Evolutionary conservation across 2,329 filamentous ascomycete genomes (phyloP).

Genomic region (Ambrosiella cleistominuta): DNA sequence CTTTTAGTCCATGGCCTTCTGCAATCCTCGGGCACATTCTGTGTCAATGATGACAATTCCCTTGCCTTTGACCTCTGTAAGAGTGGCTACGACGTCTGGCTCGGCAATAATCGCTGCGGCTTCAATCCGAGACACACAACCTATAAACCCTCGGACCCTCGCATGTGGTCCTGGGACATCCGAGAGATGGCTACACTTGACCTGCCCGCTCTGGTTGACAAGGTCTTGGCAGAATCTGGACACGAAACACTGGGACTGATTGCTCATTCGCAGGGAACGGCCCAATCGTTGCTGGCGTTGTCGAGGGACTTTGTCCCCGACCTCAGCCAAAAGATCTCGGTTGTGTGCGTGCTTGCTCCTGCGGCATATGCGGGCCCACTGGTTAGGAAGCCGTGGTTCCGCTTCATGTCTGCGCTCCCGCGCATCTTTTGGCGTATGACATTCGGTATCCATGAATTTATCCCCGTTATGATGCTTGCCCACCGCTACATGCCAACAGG

Average conservation of each 20-base stretch:
- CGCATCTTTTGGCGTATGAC: constrained; percentile 59
- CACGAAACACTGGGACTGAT: constrained; percentile 47
- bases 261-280: constrained; percentile 81
- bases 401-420: constrained; percentile 47
- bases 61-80: constrained; percentile 87
- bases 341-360: constrained; percentile 81
- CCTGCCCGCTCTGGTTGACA: constrained; percentile 60
- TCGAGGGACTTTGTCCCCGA: constrained; percentile 82
- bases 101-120: constrained; percentile 85
- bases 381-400: constrained; percentile 76
- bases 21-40: constrained; percentile 77
- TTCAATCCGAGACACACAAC: constrained; percentile 60
- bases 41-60: constrained; percentile 74
- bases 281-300: constrained; percentile 70
- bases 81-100: constrained; percentile 84
- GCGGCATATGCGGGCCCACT: constrained; percentile 79
- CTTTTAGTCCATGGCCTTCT: constrained; percentile 76
- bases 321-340: constrained; percentile 62
- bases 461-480: constrained; percentile 83
- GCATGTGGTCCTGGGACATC: constrained; percentile 97
- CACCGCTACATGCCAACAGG: constrained; percentile 46
- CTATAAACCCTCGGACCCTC: constrained; percentile 56
- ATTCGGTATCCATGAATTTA: constrained; percentile 87
- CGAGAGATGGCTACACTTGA: constrained; percentile 86
- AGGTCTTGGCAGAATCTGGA: constrained; percentile 58